phyloP scores from a whole-genome alignment of 1,284 basidiomycete species.

The Fomitopsis palustris region DNA sequence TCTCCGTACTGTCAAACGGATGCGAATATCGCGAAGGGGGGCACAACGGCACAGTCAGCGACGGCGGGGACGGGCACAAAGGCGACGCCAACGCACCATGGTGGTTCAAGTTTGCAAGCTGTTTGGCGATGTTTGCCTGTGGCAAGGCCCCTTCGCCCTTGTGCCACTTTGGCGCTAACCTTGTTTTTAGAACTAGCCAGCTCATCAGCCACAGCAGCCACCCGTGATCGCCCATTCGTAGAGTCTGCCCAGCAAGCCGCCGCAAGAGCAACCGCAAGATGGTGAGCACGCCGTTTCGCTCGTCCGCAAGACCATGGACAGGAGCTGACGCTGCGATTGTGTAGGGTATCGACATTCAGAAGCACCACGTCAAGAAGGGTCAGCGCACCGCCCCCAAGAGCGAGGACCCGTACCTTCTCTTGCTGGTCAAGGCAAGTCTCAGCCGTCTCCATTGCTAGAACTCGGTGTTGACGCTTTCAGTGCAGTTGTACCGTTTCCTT shows the following conservation, averaged over 20 bases:
- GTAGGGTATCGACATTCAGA: conserved; percentile 96
- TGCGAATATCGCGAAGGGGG: not conserved
- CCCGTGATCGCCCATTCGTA: conserved; percentile 17
- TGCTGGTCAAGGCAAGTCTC: conserved; percentile 88
- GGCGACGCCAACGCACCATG: conserved; percentile 54
- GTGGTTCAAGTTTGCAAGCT: conserved; percentile 32
- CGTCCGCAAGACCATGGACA: conserved; percentile 10
- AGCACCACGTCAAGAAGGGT: conserved; percentile 99
- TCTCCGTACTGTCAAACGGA: conserved; percentile 53
- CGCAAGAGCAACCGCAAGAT: conserved; percentile 71
- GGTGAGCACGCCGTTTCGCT: conserved; percentile 58
- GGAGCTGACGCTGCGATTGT: conserved; percentile 5
- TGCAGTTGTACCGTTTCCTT: conserved; percentile 97
- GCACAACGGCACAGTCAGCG: conserved; percentile 3
- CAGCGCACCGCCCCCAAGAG: conserved; percentile 94
- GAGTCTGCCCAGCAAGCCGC: conserved; percentile 37
- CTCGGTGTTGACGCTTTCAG: not conserved
- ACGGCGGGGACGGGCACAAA: conserved; percentile 7
- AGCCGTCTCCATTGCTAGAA: not conserved
- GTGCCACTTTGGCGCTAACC: conserved; percentile 28
- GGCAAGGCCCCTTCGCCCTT: conserved; percentile 16
- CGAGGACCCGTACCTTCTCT: conserved; percentile 98
- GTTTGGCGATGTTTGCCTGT: conserved; percentile 28
- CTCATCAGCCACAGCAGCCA: conserved; percentile 39
- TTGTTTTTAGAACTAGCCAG: conserved; percentile 46